Percentiles rank a stretch among this genome's conserved stretches.
Evolutionary conservation across 176 grass and related monocot genomes (phyloP).

Genomic region (Pharus latifolius): DNA sequence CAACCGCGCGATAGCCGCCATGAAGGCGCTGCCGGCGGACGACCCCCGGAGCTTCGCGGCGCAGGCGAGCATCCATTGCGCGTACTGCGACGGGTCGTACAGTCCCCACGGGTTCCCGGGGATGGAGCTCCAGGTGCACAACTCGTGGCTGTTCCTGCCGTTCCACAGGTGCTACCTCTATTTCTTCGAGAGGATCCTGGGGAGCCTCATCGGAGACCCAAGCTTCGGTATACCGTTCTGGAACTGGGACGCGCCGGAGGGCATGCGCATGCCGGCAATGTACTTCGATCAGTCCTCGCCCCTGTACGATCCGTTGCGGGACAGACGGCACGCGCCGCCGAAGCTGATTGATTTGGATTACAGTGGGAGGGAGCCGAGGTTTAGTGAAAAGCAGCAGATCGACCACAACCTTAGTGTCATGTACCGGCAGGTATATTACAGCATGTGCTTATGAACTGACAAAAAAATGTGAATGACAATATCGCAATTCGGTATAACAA

Average conservation of each 20-base stretch:
- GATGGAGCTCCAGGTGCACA: conserved; percentile 33
- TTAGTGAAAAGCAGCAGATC: conserved; percentile 24
- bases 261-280: conserved; percentile 42
- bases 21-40: conserved; percentile 37
- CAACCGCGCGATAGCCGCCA: conserved; percentile 36
- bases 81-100: conserved; percentile 53
- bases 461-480: neutral
- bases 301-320: conserved; percentile 31
- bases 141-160: conserved; percentile 57
- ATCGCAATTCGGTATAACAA: no score
- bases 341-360: conserved; percentile 30
- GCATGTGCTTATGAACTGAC: neutral
- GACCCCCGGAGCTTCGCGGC: conserved; percentile 59
- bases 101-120: conserved; percentile 36
- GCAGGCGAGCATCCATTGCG: conserved; percentile 49
- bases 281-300: conserved; percentile 25
- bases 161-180: conserved; percentile 54
- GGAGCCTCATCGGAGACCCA: conserved; percentile 39
- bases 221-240: conserved; percentile 44
- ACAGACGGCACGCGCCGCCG: conserved; percentile 28
- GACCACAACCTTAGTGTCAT: conserved; percentile 42
- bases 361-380: conserved; percentile 14
- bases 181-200: conserved; percentile 57
- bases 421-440: conserved; percentile 36
- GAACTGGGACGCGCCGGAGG: conserved; percentile 54